Conservation (phyloP, 352 stramenopile genomes). For the Phytophthora idaei region DNA sequence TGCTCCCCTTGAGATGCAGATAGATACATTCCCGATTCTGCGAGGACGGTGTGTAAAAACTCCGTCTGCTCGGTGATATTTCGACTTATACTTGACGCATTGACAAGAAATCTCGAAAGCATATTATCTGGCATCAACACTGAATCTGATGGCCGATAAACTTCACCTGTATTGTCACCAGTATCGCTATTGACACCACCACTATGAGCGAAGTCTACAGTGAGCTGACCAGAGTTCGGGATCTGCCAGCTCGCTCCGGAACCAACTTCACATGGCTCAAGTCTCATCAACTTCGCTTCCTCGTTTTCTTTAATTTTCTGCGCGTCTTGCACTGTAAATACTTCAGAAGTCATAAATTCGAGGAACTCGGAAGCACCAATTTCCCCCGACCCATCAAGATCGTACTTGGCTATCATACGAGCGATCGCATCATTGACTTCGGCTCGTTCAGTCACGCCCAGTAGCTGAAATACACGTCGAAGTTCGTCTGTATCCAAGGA, state of each 20-base stretch:
- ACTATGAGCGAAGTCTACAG: slow-evolving; percentile 41
- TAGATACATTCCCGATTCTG: slow-evolving; percentile 69
- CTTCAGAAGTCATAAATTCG: slow-evolving; percentile 71
- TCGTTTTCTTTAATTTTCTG: slow-evolving; percentile 1
- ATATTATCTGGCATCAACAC: slow-evolving; percentile 41
- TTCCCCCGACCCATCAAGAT: slow-evolving; percentile 72
- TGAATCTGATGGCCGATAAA: slow-evolving; percentile 2
- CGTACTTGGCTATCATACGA: slow-evolving; percentile 63
- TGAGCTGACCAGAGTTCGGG: slow-evolving; percentile 38
- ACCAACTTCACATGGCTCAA: slow-evolving; percentile 21
- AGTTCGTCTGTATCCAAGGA: slow-evolving; percentile 59
- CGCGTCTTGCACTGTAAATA: slow-evolving; percentile 32
- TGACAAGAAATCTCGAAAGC: slow-evolving; percentile 49
- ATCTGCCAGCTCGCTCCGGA: slow-evolving; percentile 52
- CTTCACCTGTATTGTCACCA: slow-evolving; percentile 5
- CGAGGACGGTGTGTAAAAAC: slow-evolving; percentile 59
- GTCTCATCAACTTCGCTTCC: slow-evolving; percentile 4
- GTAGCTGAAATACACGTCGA: slow-evolving; percentile 50
- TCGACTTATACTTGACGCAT: slow-evolving; percentile 47
- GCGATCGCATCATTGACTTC: slow-evolving; percentile 43
- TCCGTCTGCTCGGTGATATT: slow-evolving; percentile 59
- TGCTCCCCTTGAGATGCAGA: slow-evolving; percentile 69
- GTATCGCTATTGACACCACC: slow-evolving; percentile 5
- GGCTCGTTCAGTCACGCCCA: slow-evolving; percentile 50
- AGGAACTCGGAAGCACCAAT: slow-evolving; percentile 79